Percentiles rank a stretch among this genome's conserved stretches.
These are phyloP conservation scores for Mimosa bimucronata DNA, from an alignment of 306 rosid genomes.

Conservation along the genomic window DNA sequence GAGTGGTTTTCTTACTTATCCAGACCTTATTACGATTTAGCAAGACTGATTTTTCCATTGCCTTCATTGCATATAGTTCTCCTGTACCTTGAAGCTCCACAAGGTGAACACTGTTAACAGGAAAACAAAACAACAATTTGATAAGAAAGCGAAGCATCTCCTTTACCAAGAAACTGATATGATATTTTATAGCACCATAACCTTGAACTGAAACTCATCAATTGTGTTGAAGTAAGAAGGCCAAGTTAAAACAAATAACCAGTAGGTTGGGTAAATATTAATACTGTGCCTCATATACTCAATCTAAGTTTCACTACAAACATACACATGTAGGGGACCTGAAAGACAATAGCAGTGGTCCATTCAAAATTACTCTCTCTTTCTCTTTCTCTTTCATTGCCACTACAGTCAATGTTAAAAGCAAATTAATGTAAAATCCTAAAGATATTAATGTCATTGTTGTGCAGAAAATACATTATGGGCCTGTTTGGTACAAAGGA, in stretches of 20 bases:
- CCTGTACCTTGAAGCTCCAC: constrained; percentile 84
- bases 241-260: not conserved
- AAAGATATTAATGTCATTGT: too few relatives aligned
- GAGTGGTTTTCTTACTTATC: constrained; percentile 31
- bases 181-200: constrained; percentile 2
- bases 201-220: constrained; percentile 11
- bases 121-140: constrained; percentile 33
- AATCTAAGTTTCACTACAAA: not conserved
- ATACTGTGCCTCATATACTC: not conserved
- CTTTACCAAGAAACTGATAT: not conserved
- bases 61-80: constrained; percentile 93
- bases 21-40: constrained; percentile 92
- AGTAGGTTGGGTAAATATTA: not conserved
- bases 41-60: constrained; percentile 90
- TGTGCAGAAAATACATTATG: too few relatives aligned
- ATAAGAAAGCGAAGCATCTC: constrained; percentile 18
- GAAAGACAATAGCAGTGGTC: not conserved
- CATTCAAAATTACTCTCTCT: not conserved
- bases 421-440: too few relatives aligned
- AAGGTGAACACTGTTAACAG: constrained; percentile 80
- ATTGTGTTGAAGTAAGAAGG: not conserved
- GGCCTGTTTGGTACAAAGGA: too few relatives aligned
- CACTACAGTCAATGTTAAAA: not conserved
- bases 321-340: not conserved
- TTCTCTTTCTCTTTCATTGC: not conserved